These are phyloP conservation scores for Urochloa ruziziensis DNA, from an alignment of 176 grass and related monocot genomes.

Conservation along the genomic window DNA sequence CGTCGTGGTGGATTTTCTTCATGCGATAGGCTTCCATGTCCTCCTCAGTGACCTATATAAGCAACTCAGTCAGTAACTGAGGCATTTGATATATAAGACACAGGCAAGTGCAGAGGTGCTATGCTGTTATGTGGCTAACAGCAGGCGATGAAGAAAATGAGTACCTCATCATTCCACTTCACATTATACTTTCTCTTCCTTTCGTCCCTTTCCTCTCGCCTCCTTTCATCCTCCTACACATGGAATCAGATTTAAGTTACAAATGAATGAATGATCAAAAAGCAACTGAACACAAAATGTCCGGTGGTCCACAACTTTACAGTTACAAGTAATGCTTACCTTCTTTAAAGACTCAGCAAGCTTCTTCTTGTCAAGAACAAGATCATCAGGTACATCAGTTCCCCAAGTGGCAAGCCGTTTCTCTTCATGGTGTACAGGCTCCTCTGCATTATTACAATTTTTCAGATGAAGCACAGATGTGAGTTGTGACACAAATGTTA, in stretches of 20 bases:
- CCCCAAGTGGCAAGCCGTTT: slow-evolving; percentile 88
- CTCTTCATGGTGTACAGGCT: slow-evolving; percentile 59
- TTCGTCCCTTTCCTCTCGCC: slow-evolving; percentile 83
- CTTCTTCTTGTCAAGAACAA: slow-evolving; percentile 77
- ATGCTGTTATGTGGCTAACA: neutral
- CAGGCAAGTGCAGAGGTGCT: neutral
- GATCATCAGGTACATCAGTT: slow-evolving; percentile 79
- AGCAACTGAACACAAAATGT: neutral
- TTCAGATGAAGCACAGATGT: neutral
- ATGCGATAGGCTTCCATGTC: slow-evolving; percentile 97
- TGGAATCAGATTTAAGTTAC: neutral
- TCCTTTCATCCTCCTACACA: slow-evolving; percentile 73
- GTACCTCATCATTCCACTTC: slow-evolving; percentile 70
- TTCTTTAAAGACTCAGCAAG: slow-evolving; percentile 90
- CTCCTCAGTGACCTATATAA: slow-evolving; percentile 57
- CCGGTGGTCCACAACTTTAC: neutral
- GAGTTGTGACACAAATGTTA: neutral
- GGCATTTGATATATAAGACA: neutral
- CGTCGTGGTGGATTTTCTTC: slow-evolving; percentile 75
- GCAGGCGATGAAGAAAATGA: neutral
- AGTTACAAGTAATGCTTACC: slow-evolving; percentile 35
- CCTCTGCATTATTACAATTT: slow-evolving; percentile 40
- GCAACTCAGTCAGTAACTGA: neutral
- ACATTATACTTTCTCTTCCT: slow-evolving; percentile 95
- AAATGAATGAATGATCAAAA: neutral